Percentiles rank a stretch among this genome's conserved stretches.
phyloP scores from a whole-genome alignment of 108 stramenopile species.

The Schizochytrium sp. region DNA sequence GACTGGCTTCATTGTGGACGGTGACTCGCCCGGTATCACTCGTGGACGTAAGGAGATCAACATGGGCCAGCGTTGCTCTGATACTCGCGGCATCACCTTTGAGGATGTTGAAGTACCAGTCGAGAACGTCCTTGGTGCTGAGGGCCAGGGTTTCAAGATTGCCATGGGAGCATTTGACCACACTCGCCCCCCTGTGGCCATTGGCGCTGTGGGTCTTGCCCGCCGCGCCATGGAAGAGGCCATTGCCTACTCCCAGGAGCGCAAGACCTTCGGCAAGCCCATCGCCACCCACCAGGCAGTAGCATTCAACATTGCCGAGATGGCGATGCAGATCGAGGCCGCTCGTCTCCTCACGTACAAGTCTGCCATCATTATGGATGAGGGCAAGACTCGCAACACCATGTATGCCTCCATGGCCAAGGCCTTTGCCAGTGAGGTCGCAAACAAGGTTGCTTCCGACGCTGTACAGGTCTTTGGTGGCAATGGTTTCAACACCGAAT shows the following conservation, averaged over 20 bases:
- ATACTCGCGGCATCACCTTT: conserved; percentile 67
- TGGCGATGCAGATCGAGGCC: conserved; percentile 68
- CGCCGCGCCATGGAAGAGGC: conserved; percentile 69
- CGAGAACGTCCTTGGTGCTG: conserved; percentile 65
- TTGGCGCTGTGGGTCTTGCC: conserved; percentile 68
- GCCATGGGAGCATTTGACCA: conserved; percentile 70
- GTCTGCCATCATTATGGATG: conserved; percentile 61
- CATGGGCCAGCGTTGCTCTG: conserved; percentile 70
- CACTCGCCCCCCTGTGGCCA: conserved; percentile 69
- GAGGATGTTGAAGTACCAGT: conserved; percentile 68
- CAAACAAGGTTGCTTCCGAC: conserved; percentile 65
- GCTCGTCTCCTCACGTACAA: conserved; percentile 68
- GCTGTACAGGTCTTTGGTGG: conserved; percentile 71
- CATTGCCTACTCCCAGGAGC: conserved; percentile 63
- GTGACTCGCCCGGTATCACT: conserved; percentile 65
- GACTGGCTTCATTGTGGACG: conserved; percentile 68
- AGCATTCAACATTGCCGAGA: conserved; percentile 68
- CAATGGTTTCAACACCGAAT: conserved; percentile 69
- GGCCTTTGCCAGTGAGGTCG: conserved; percentile 65
- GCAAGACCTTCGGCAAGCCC: conserved; percentile 68
- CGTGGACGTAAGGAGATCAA: conserved; percentile 66
- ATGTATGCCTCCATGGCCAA: conserved; percentile 70
- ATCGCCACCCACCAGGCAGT: conserved; percentile 67
- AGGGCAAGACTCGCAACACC: conserved; percentile 65
- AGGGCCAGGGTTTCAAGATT: conserved; percentile 69